Evolutionary conservation across 164 flowering plant genomes (phyloP), one percentile per base, ranked within the genome.

Genomic region (Protea cynaroides): DNA sequence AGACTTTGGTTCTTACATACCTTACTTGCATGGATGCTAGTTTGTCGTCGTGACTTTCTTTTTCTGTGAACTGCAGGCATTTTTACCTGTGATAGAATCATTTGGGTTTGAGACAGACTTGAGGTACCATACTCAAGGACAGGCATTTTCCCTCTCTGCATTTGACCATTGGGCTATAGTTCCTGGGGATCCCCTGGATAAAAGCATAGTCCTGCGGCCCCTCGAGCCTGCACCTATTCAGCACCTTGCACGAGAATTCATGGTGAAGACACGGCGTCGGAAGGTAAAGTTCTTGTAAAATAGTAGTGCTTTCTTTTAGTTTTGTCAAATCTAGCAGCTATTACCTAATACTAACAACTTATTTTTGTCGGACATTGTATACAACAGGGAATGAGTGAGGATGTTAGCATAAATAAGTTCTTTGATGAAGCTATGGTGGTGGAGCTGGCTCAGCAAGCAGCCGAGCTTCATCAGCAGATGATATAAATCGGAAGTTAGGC

Each of bases 131-230:
- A 92, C 98, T 21, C 99, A 95, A 77, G 98, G 99, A 15, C 98
- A 95, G 72, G 98, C 99, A 18, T 95, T 92, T 66, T 83, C 83
- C 66, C 65, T 78, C 13, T 95, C 98, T 0, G 92, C 76, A 0
- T 95, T 95, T 79, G 98, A 92, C 67, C 97, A 92, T 57, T 95
- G 98, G 98, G 96, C 96, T 51, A 92, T 92, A 37, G 98, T 92
- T 62, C 98, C 99, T 49, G 98, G 99, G 11, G 99, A 95, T 60
- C 99, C 99, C 15, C 83, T 92, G 46, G 98, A 95, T 74, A 95
- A 90, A 76, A 83, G 84, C 76, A 90, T 90, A 15, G 92, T 92
- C 64, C 77, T 95, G 56, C n/a, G 95, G 36, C 99, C 98, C 3
- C 89, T 92, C 40, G 96, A 95, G 64, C 99, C 98, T 64, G 99